These are phyloP conservation scores for Thalassiosira mediterranea DNA, from an alignment of 352 stramenopile species.

Conservation along the genomic window DNA sequence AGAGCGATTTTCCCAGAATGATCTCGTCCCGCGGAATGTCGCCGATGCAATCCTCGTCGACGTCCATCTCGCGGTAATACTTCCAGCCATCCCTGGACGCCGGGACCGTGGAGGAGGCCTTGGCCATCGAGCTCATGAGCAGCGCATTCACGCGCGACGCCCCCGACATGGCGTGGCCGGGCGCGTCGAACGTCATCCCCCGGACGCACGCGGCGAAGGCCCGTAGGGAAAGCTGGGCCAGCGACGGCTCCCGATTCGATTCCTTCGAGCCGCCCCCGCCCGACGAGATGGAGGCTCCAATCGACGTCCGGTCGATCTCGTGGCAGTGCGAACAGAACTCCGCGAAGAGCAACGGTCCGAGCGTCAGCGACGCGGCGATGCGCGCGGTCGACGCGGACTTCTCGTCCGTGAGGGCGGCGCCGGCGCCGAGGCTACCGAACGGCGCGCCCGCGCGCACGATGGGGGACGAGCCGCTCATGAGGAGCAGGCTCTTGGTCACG, in stretches of 20 bases:
- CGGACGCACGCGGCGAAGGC: slow-evolving; percentile 41
- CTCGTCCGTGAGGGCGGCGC: slow-evolving; percentile 1
- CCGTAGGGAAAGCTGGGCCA: slow-evolving; percentile 48
- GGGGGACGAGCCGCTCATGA: slow-evolving; percentile 25
- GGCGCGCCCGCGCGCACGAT: slow-evolving; percentile 11
- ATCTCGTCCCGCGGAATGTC: slow-evolving; percentile 19
- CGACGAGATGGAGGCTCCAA: slow-evolving; percentile 7
- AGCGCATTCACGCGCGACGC: slow-evolving; percentile 31
- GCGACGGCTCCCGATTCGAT: slow-evolving; percentile 14
- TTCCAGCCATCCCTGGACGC: slow-evolving; percentile 48
- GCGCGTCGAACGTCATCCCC: slow-evolving; percentile 34
- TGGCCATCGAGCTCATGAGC: slow-evolving; percentile 23
- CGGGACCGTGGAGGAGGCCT: slow-evolving; percentile 20
- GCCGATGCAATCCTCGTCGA: slow-evolving; percentile 1
- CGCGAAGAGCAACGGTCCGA: slow-evolving; percentile 45
- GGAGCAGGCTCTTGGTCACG: slow-evolving; percentile 35
- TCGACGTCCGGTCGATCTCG: slow-evolving; percentile 42
- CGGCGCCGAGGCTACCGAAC: slow-evolving; percentile 16
- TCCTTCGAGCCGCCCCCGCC: too few relatives aligned
- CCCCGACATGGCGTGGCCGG: slow-evolving; percentile 32
- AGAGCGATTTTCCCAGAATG: slow-evolving; percentile 20
- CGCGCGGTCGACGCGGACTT: slow-evolving; percentile 14
- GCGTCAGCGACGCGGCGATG: slow-evolving; percentile 33
- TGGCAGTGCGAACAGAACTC: slow-evolving; percentile 55
- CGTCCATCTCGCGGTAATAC: slow-evolving; percentile 18